These are phyloP conservation scores for Fusarium sp. DNA, from an alignment of 2,329 filamentous ascomycete species.

Conservation along the genomic window DNA sequence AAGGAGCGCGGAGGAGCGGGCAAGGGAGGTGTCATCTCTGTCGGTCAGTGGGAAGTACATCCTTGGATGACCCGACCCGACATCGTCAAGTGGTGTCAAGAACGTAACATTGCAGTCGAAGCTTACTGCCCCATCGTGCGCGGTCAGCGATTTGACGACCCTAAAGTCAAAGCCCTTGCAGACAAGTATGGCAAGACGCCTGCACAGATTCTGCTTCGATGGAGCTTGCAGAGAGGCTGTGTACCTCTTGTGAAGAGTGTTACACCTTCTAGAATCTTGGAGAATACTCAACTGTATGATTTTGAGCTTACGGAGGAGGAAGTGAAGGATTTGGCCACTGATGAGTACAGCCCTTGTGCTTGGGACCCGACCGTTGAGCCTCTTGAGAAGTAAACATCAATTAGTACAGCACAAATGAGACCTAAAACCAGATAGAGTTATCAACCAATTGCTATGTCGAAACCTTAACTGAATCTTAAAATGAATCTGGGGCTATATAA, in stretches of 20 bases:
- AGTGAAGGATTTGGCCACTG: constrained; percentile 61
- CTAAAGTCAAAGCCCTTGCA: constrained; percentile 71
- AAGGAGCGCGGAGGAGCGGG: constrained; percentile 68
- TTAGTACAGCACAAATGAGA: neutral
- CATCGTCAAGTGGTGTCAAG: constrained; percentile 80
- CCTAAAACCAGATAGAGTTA: no score
- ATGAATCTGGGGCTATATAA: neutral
- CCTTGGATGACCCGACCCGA: constrained; percentile 87
- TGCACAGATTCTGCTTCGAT: constrained; percentile 83
- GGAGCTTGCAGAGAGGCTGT: constrained; percentile 83
- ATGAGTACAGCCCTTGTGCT: constrained; percentile 64
- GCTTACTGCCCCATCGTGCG: constrained; percentile 71
- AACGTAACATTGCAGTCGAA: constrained; percentile 71
- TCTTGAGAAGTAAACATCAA: constrained; percentile 54
- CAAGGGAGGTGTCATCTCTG: constrained; percentile 78
- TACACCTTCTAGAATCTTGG: constrained; percentile 71
- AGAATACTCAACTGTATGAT: constrained; percentile 69
- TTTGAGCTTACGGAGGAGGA: constrained; percentile 68
- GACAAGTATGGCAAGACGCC: constrained; percentile 79
- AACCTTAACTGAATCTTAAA: neutral
- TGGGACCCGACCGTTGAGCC: constrained; percentile 67
- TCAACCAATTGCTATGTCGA: neutral
- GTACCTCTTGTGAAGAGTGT: constrained; percentile 81
- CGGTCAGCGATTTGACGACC: constrained; percentile 78
- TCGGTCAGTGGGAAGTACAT: constrained; percentile 91